A percentile compares a stretch with the other conserved stretches of the same genome.
These are phyloP conservation scores for Ramularia endophylla DNA, from an alignment of 2,329 filamentous ascomycete genomes.

Conservation along the genomic window DNA sequence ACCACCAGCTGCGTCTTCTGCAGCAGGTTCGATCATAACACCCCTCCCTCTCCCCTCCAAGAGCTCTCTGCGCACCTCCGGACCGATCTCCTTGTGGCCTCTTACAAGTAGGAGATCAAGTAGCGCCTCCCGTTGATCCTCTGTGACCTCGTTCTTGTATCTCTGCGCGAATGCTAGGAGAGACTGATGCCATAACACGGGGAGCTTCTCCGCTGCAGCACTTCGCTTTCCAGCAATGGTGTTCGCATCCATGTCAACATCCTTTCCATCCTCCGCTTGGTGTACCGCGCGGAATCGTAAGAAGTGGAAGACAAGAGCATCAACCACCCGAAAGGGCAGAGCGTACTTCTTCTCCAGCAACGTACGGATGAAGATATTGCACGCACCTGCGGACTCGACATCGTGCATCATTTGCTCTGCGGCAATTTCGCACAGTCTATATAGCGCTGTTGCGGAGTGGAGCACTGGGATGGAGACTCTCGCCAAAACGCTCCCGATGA, in stretches of 20 bases:
- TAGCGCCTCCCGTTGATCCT: constrained; percentile 87
- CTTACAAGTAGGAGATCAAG: constrained; percentile 79
- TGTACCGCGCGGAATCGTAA: constrained; percentile 69
- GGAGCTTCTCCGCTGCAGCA: constrained; percentile 54
- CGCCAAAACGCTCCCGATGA: constrained; percentile 78
- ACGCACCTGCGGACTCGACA: constrained; percentile 81
- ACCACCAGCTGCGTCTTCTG: constrained; percentile 53
- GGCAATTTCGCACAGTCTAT: constrained; percentile 88
- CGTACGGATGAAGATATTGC: constrained; percentile 91
- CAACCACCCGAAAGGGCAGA: constrained; percentile 87
- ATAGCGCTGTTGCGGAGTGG: constrained; percentile 85
- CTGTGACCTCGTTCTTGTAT: constrained; percentile 93
- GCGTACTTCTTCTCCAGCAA: constrained; percentile 97
- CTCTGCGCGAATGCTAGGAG: constrained; percentile 87
- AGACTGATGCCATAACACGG: constrained; percentile 95
- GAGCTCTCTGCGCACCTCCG: constrained; percentile 83
- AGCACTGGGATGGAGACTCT: constrained; percentile 83
- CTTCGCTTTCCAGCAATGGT: constrained; percentile 28
- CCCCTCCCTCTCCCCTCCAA: constrained; percentile 83
- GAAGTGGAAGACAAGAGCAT: constrained; percentile 95
- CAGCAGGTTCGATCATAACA: constrained; percentile 57
- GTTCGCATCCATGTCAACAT: constrained; percentile 52
- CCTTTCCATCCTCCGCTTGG: constrained; percentile 51
- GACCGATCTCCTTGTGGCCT: constrained; percentile 82
- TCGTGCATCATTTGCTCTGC: constrained; percentile 80